These are phyloP conservation scores for Diaporthe vaccinii DNA, from an alignment of 2,329 filamentous ascomycete genomes.

Conservation along the genomic window DNA sequence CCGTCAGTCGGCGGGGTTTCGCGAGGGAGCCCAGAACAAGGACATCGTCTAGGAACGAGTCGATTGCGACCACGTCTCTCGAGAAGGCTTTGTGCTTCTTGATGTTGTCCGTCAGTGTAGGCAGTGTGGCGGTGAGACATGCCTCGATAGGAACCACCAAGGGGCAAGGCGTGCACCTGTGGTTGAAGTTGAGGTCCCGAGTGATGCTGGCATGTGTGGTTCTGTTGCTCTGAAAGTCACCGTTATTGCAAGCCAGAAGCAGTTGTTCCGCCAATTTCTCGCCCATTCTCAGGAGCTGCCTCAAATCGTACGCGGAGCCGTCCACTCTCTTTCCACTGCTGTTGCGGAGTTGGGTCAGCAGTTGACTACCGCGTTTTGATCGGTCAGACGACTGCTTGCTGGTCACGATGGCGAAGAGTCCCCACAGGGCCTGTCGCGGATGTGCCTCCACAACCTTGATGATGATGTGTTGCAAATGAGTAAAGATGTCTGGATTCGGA, in stretches of 20 bases:
- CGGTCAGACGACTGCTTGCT: slow-evolving; percentile 80
- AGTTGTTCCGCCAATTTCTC: slow-evolving; percentile 88
- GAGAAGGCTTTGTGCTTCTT: slow-evolving; percentile 89
- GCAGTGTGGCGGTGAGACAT: slow-evolving; percentile 85
- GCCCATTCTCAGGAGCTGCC: slow-evolving; percentile 79
- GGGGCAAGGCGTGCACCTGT: slow-evolving; percentile 84
- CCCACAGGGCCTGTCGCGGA: slow-evolving; percentile 93
- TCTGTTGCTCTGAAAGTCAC: slow-evolving; percentile 77
- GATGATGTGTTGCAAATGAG: slow-evolving; percentile 83
- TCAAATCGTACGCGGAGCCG: slow-evolving; percentile 71
- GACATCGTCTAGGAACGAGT: slow-evolving; percentile 86
- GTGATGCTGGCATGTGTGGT: slow-evolving; percentile 80
- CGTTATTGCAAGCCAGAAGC: slow-evolving; percentile 83
- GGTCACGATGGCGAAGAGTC: slow-evolving; percentile 87
- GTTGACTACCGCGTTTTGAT: slow-evolving; percentile 63
- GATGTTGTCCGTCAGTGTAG: slow-evolving; percentile 78
- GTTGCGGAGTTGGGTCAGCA: slow-evolving; percentile 64
- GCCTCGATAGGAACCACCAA: slow-evolving; percentile 92
- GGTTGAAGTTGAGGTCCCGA: slow-evolving; percentile 85
- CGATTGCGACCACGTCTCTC: slow-evolving; percentile 86
- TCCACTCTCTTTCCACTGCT: slow-evolving; percentile 65
- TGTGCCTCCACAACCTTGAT: slow-evolving; percentile 88
- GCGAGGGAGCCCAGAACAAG: slow-evolving; percentile 91
- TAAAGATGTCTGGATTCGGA: slow-evolving; percentile 82
- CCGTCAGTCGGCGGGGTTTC: slow-evolving; percentile 89